phyloP scores from a whole-genome alignment of 179 eudicot species.

The Gypsophila paniculata region DNA sequence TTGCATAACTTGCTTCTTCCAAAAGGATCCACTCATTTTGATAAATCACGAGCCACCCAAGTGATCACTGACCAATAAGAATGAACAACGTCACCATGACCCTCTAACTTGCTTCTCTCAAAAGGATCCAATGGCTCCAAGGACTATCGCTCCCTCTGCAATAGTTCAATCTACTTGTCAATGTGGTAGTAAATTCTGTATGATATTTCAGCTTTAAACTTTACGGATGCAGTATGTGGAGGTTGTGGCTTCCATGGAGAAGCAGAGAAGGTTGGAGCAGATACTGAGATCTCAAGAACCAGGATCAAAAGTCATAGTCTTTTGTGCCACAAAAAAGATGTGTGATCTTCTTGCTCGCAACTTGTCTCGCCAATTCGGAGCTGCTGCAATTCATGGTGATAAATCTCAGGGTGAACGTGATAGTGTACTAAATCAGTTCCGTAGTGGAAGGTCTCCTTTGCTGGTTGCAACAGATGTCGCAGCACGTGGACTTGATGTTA shows the following conservation, averaged over 20 bases:
- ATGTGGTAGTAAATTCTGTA: background rate
- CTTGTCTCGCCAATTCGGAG: slow-evolving; percentile 64
- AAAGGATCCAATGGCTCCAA: too few species aligned
- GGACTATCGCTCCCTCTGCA: background rate
- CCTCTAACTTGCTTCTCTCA: too few species aligned
- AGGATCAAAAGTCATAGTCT: slow-evolving; percentile 79
- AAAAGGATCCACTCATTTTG: background rate
- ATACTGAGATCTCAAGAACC: slow-evolving; percentile 85
- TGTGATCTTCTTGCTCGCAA: slow-evolving; percentile 83
- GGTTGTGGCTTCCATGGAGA: slow-evolving; percentile 63
- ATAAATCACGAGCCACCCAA: background rate
- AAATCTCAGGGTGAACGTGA: slow-evolving; percentile 84
- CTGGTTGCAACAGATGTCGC: slow-evolving; percentile 97
- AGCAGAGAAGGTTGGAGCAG: slow-evolving; percentile 75
- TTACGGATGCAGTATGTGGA: slow-evolving; percentile 56
- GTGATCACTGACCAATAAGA: background rate
- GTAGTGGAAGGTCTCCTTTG: slow-evolving; percentile 69
- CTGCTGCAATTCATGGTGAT: slow-evolving; percentile 92
- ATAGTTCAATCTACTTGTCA: background rate
- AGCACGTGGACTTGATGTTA: slow-evolving; percentile 84
- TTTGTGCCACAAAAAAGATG: slow-evolving; percentile 96
- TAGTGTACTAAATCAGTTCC: slow-evolving; percentile 64
- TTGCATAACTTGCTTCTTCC: too few species aligned
- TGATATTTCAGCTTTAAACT: slow-evolving; percentile 10
- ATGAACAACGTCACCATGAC: background rate